These are phyloP conservation scores for Nepenthes gracilis DNA, from an alignment of 148 eudicot species.

Conservation along the genomic window DNA sequence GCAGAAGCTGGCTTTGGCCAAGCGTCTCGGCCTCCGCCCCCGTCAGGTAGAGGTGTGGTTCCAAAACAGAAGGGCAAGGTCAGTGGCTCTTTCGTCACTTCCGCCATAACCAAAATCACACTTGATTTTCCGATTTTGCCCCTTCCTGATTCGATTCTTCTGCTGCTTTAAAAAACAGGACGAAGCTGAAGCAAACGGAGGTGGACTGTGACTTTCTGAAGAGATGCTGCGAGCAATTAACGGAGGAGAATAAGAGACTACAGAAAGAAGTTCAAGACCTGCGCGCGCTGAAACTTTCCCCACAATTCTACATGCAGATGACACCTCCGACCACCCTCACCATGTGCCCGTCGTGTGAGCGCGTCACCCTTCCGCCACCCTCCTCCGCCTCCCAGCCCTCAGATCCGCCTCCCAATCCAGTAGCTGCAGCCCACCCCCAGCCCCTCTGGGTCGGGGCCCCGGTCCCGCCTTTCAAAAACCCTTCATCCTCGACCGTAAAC, in stretches of 20 bases:
- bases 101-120: background rate
- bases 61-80: conserved; percentile 92
- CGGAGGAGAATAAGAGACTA: conserved; percentile 58
- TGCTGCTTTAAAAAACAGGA: conserved; percentile 21
- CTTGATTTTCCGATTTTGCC: conserved; percentile 2
- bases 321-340: conserved; percentile 78
- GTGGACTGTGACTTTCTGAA: conserved; percentile 58
- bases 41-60: conserved; percentile 98
- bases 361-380: conserved; percentile 40
- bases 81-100: conserved; percentile 8
- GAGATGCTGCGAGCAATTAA: conserved; percentile 53
- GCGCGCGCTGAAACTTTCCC: conserved; percentile 50
- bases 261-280: conserved; percentile 65
- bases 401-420: background rate
- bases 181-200: conserved; percentile 71
- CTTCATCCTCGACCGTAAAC: conserved; percentile 23
- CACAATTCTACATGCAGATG: conserved; percentile 76
- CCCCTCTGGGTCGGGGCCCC: conserved; percentile 39
- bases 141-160: background rate
- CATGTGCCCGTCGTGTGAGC: conserved; percentile 78
- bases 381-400: conserved; percentile 5
- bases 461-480: conserved; percentile 18
- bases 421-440: conserved; percentile 13
- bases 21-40: conserved; percentile 68
- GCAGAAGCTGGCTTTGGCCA: conserved; percentile 77